These are phyloP conservation scores for Rhizophora mangle DNA, from an alignment of 345 rosid genomes.

Conservation along the genomic window DNA sequence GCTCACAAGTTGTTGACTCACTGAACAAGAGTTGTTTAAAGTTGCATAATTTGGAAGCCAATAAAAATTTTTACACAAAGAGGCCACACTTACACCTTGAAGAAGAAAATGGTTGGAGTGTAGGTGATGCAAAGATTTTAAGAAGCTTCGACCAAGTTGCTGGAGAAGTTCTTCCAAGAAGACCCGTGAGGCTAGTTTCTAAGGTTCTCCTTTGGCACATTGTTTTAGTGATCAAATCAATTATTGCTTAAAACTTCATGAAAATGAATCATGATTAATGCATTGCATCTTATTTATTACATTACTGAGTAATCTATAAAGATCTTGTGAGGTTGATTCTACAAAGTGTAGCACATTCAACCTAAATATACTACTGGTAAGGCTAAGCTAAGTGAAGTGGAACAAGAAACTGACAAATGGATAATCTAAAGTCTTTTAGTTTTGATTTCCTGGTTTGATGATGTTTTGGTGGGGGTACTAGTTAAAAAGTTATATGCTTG, in stretches of 20 bases:
- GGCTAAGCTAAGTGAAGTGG: too few species aligned
- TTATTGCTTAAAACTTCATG: neutral
- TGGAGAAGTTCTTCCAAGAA: slow-evolving; percentile 44
- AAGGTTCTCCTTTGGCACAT: slow-evolving; percentile 40
- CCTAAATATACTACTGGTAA: too few species aligned
- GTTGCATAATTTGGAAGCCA: slow-evolving; percentile 25
- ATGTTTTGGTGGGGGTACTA: too few species aligned
- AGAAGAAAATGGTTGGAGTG: slow-evolving; percentile 17
- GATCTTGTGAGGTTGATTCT: too few species aligned
- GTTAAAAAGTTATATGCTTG: too few species aligned
- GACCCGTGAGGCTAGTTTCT: slow-evolving; percentile 57
- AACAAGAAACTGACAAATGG: too few species aligned
- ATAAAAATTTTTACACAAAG: slow-evolving; percentile 29
- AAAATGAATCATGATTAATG: neutral
- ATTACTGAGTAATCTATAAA: too few species aligned
- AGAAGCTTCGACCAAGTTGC: slow-evolving; percentile 32
- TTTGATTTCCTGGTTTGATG: too few species aligned
- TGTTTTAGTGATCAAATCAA: neutral
- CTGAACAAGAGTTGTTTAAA: slow-evolving; percentile 25
- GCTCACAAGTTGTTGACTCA: slow-evolving; percentile 34
- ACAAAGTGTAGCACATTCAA: too few species aligned
- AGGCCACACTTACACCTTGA: slow-evolving; percentile 23
- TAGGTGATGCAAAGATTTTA: slow-evolving; percentile 28
- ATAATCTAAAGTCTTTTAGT: too few species aligned
- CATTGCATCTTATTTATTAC: too few species aligned